phyloP scores from a whole-genome alignment of 257 asterid species.

The Solanum verrucosum region DNA sequence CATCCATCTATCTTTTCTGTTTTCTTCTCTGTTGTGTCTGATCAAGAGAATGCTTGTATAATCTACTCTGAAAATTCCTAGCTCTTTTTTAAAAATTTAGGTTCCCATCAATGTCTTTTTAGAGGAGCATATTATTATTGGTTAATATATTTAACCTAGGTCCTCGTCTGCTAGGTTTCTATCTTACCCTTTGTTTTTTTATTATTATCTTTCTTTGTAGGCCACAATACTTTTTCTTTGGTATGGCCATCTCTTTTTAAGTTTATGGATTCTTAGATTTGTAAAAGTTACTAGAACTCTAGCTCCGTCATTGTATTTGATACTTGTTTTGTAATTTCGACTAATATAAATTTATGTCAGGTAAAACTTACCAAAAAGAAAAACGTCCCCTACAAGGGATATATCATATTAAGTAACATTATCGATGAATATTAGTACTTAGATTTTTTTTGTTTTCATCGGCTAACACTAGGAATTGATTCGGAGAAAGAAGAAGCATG shows the following conservation, averaged over 20 bases:
- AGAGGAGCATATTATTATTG: neutral
- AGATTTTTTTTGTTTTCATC: neutral
- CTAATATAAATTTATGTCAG: neutral
- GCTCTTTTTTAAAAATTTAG: neutral
- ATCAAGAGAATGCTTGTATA: neutral
- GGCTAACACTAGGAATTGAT: neutral
- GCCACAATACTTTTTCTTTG: neutral
- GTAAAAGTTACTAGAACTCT: neutral
- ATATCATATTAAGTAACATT: slow-evolving; percentile 1
- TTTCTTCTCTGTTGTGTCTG: slow-evolving; percentile 4
- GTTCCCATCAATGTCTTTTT: neutral
- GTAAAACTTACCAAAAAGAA: neutral
- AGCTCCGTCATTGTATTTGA: neutral
- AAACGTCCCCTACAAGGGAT: neutral
- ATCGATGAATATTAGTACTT: too few relatives aligned
- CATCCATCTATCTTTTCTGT: slow-evolving; percentile 8
- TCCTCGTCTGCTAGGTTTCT: neutral
- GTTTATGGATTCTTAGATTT: neutral
- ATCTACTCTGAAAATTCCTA: neutral
- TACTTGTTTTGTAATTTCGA: neutral
- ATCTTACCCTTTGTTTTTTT: neutral
- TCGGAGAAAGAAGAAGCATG: neutral
- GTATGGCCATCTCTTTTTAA: neutral
- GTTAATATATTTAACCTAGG: neutral
- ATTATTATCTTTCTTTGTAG: neutral